Conservation (phyloP, 2,329 filamentous ascomycete species). For the Monilinia laxa region DNA sequence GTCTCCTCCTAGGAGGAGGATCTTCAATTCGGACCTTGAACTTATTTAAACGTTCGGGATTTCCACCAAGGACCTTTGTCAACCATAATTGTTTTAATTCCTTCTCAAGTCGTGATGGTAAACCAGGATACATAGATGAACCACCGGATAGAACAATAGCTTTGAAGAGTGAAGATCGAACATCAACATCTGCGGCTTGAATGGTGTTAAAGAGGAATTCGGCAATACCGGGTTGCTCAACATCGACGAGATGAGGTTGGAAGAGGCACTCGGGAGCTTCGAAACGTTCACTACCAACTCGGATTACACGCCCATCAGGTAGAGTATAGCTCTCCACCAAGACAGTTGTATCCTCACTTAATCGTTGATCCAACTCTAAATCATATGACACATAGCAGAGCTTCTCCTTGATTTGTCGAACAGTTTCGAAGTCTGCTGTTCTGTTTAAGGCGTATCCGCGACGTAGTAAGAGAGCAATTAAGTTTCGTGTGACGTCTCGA, state of each 20-base stretch:
- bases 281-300: conserved; percentile 94
- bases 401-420: conserved; percentile 99
- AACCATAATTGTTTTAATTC: conserved; percentile 99
- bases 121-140: conserved; percentile 97
- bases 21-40: conserved; percentile 99
- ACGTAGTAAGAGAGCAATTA: conserved; percentile 90
- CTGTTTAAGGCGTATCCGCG: conserved; percentile 96
- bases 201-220: conserved; percentile 99
- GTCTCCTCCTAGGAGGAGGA: conserved; percentile 83
- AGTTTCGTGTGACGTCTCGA: conserved; percentile 95
- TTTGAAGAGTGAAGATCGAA: conserved; percentile 91
- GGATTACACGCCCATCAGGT: conserved; percentile 92
- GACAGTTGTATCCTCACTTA: conserved; percentile 96
- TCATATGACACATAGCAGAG: conserved; percentile 99
- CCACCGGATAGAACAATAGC: conserved; percentile 95
- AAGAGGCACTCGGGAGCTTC: conserved; percentile 98
- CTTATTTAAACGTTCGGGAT: conserved; percentile 93
- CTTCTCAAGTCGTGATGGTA: conserved; percentile 94
- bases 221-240: conserved; percentile 93
- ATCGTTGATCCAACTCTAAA: conserved; percentile 89
- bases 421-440: conserved; percentile 98
- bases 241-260: conserved; percentile 96
- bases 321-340: conserved; percentile 97
- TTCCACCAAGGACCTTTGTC: conserved; percentile 82
- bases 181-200: conserved; percentile 91